phyloP scores from a whole-genome alignment of 495 filamentous ascomycete species.

The Annulohypoxylon maeteangense region DNA sequence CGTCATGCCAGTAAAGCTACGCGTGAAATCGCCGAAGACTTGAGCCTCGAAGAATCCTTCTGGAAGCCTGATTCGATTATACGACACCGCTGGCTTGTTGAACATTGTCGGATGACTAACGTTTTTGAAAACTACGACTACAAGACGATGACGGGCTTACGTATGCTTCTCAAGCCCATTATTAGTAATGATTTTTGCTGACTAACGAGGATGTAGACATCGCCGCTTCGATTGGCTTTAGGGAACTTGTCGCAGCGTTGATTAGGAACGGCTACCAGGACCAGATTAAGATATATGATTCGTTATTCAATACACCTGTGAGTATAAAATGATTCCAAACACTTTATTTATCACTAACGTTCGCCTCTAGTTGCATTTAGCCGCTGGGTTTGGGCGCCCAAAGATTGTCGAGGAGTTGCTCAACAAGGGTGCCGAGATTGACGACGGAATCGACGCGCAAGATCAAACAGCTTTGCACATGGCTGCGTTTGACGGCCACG shows the following conservation, averaged over 20 bases:
- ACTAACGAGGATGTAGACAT: slow-evolving; percentile 33
- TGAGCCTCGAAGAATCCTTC: slow-evolving; percentile 49
- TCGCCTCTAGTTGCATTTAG: slow-evolving; percentile 45
- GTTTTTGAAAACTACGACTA: slow-evolving; percentile 40
- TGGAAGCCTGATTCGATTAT: slow-evolving; percentile 48
- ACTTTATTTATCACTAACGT: background rate
- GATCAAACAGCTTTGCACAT: slow-evolving; percentile 50
- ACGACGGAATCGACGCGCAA: slow-evolving; percentile 43
- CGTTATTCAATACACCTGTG: slow-evolving; percentile 41
- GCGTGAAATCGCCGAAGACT: slow-evolving; percentile 49
- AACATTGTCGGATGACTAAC: slow-evolving; percentile 44
- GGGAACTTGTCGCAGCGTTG: slow-evolving; percentile 44
- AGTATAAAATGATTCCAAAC: background rate
- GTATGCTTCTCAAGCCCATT: slow-evolving; percentile 16
- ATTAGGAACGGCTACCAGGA: slow-evolving; percentile 46
- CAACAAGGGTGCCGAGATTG: slow-evolving; percentile 45
- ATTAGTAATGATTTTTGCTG: background rate
- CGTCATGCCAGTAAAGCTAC: slow-evolving; percentile 52
- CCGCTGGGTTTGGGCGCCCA: slow-evolving; percentile 47
- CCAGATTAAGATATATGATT: slow-evolving; percentile 44
- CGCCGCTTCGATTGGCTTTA: slow-evolving; percentile 46
- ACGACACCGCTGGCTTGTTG: slow-evolving; percentile 50
- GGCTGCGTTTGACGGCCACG: slow-evolving; percentile 49
- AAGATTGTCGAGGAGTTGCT: slow-evolving; percentile 52
- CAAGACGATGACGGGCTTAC: slow-evolving; percentile 43